Conservation (phyloP, 2,329 filamentous ascomycete genomes). For the Pseudogymnoascus sp. region DNA sequence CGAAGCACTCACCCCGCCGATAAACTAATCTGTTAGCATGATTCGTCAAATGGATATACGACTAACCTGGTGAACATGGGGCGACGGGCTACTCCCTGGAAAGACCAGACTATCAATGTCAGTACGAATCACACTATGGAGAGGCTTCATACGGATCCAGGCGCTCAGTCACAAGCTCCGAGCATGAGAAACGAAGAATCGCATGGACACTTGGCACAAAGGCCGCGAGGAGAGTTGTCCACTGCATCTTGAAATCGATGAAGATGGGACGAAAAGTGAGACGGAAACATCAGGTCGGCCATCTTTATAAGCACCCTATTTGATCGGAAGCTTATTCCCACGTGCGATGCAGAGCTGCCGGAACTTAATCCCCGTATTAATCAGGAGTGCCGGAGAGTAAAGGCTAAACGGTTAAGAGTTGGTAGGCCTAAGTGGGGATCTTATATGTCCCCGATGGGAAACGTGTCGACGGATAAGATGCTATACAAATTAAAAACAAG, state of each 20-base stretch:
- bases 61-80: constrained; percentile 19
- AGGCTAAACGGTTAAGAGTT: neutral
- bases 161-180: constrained; percentile 19
- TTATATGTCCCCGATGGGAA: neutral
- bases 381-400: neutral
- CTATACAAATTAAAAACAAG: neutral
- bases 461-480: neutral
- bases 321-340: neutral
- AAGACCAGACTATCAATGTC: constrained; percentile 13
- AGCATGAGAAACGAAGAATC: constrained; percentile 17
- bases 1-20: neutral
- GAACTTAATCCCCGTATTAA: neutral
- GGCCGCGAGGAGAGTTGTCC: constrained; percentile 10
- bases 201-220: constrained; percentile 13
- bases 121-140: neutral
- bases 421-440: neutral
- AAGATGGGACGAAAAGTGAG: neutral
- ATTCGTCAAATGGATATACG: neutral
- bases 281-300: neutral
- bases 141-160: constrained; percentile 15
- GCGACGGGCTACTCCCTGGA: constrained; percentile 14
- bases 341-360: neutral
- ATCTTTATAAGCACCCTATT: neutral
- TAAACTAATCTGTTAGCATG: neutral
- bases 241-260: constrained; percentile 12